Base-by-base conservation (phyloP, 306 rosid species). In the Cucurbita pepo region DNA sequence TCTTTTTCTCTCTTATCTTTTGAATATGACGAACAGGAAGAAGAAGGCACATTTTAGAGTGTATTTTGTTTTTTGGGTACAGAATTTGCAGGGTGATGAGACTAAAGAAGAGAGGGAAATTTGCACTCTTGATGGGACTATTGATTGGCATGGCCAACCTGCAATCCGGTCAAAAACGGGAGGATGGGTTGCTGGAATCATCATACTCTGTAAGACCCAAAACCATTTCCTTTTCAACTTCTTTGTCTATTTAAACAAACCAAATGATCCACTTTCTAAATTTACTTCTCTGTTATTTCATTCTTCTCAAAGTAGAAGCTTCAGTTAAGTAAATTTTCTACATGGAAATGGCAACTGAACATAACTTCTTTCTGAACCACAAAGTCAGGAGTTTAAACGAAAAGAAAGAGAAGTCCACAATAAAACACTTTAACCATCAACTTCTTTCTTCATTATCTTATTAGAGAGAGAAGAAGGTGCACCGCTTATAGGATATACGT, bases 131-230 rank as follows among this genome's bases (percentile, higher is more conserved):
- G 99, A 95, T 80, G 97, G 99, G 5, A 88, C 84, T 43, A 88
- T 95, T 63, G 96, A 88, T 77, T 81, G 83, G 88, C 89, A 89
- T 63, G 92, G 91, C 66, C 85, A 79, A 30, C 95, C 96, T 16
- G 99, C 99, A 58, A 89, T 91, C 75, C 82, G 89, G 80, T 70
- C 77, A 62, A 88, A 89, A 85, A 86, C 99, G 37, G 99, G 99
- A 63, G 75, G 87, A 82, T 91, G 99, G 99, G 75, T 80, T 76
- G 99, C 97, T 69, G 99, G 88, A 82, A 89, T 59, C 56, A 89
- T 91, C 86, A 80, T 95, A 61, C 97, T 95, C 61, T 78, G 99
- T 95, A 91, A 88, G 92, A 80, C 59, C 53, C 74, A 47, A 44
- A 21, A 44, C 13, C 38, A 66, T 12, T 2, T 67, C 56, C 11